A percentile compares a stretch with the other conserved stretches of the same genome.
phyloP scores from a whole-genome alignment of 306 rosid genomes.

The Lathyrus sativus region DNA sequence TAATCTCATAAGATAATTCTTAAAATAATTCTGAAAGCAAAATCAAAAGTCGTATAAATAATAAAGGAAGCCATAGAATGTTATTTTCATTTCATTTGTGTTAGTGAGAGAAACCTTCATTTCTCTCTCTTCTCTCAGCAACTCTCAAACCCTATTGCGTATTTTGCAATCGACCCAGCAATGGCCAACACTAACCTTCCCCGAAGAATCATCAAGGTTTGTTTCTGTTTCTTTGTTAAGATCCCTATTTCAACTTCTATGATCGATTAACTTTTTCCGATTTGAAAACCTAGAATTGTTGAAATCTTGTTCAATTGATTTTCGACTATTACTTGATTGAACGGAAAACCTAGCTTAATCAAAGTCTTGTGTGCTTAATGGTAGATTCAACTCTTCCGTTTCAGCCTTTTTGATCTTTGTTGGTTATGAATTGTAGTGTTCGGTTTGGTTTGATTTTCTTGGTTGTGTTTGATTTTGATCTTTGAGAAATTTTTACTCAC shows the following conservation, averaged over 20 bases:
- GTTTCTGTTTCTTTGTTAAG: conserved; percentile 40
- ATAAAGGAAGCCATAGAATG: not conserved
- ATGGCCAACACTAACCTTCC: conserved; percentile 98
- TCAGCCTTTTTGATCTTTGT: conserved; percentile 10
- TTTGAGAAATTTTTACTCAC: conserved; percentile 22
- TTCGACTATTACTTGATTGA: conserved; percentile 3
- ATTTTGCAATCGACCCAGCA: conserved; percentile 59
- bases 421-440: conserved; percentile 10
- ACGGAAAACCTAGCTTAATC: not conserved
- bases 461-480: conserved; percentile 26
- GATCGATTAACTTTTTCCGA: conserved; percentile 36
- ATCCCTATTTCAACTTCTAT: conserved; percentile 53
- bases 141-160: conserved; percentile 59
- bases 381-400: not conserved
- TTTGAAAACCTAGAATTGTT: not conserved
- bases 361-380: conserved; percentile 10
- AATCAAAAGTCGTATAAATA: too few relatives aligned
- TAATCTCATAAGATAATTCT: too few relatives aligned
- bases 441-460: conserved; percentile 17
- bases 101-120: conserved; percentile 41
- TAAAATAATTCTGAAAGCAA: too few relatives aligned
- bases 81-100: not conserved
- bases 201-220: conserved; percentile 81
- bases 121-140: conserved; percentile 37
- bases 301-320: conserved; percentile 8